Conservation (phyloP, 202 grass and related monocot genomes). For the Panicum virgatum region DNA sequence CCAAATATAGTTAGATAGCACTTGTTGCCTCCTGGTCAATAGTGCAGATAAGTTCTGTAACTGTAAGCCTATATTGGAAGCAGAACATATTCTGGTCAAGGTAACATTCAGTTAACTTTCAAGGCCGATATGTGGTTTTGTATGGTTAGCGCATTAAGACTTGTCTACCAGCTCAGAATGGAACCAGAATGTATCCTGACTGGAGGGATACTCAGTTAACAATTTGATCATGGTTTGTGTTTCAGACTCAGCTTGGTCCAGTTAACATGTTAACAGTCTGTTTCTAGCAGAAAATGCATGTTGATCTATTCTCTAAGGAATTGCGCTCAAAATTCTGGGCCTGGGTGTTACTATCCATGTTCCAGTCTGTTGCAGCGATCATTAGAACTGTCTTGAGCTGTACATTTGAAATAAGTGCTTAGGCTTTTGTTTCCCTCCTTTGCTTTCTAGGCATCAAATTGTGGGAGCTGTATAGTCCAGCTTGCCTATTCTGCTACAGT, state of each 20-base stretch:
- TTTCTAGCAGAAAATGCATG: slow-evolving; percentile 2
- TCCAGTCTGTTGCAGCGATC: background rate
- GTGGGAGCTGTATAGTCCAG: background rate
- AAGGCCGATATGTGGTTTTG: background rate
- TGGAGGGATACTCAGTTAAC: background rate
- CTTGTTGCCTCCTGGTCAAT: background rate
- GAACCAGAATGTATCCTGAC: background rate
- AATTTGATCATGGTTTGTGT: background rate
- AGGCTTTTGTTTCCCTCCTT: background rate
- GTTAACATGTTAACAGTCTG: background rate
- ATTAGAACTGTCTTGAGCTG: background rate
- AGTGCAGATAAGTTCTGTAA: background rate
- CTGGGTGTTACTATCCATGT: background rate
- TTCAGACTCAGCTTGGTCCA: background rate
- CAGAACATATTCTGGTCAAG: background rate
- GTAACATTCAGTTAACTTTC: background rate
- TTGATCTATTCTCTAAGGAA: background rate
- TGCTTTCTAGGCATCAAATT: background rate
- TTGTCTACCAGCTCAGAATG: background rate
- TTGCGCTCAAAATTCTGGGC: background rate
- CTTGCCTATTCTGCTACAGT: background rate
- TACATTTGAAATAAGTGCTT: background rate
- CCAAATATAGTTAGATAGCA: background rate
- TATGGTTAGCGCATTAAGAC: background rate
- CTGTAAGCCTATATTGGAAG: background rate